Evolutionary conservation across 176 grass and related monocot genomes (phyloP), one percentile per base, ranked within the genome.

Genomic region (Avena sativa): DNA sequence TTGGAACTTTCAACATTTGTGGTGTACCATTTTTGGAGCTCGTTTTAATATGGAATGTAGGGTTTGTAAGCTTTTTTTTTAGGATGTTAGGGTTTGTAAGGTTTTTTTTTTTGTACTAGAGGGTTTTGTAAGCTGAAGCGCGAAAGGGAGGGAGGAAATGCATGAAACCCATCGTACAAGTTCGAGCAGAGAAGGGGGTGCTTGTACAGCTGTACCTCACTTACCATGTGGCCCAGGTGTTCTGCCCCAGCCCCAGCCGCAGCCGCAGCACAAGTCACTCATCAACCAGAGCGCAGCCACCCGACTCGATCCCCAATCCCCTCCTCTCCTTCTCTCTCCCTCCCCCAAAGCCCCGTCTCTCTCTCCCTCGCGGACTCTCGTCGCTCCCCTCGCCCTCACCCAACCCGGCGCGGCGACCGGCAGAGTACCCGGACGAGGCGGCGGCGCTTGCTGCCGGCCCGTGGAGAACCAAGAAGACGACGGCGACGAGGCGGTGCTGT

Each of bases 241-340:
- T 75, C 17, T 26, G 48, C 21, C 71, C 20, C 64, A 67, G 64
- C 68, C 65, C 0, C 65, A 68, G 20, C 36, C 30, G 30, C 30
- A 32, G 32, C 57, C 59, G 9, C 61, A 34, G 69, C 69, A 72
- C 70, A 72, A 47, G 40, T 23, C 71, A 51, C 48, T 55, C 74
- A 75, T 75, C 74, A 76, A 76, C 23, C 74, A 32, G 49, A 76
- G 25, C 65, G 65, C 74, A 76, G 74, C 74, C 47, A 75, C 74
- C 52, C 74, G 74, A 52, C 23, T 55, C 74, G 74, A 76, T 76
- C 74, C 74, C 74, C 50, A 76, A 76, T 55, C 74, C 50, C 46
- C 46, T 73, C 40, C 38, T 6, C 40, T 34, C 32, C 32, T 34
- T 34, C 32, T 34, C 32, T 34, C 32, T 34, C 32, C 32, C 32